Base-by-base conservation (phyloP, 768 basidiomycete species). In the Epithele typhae region DNA sequence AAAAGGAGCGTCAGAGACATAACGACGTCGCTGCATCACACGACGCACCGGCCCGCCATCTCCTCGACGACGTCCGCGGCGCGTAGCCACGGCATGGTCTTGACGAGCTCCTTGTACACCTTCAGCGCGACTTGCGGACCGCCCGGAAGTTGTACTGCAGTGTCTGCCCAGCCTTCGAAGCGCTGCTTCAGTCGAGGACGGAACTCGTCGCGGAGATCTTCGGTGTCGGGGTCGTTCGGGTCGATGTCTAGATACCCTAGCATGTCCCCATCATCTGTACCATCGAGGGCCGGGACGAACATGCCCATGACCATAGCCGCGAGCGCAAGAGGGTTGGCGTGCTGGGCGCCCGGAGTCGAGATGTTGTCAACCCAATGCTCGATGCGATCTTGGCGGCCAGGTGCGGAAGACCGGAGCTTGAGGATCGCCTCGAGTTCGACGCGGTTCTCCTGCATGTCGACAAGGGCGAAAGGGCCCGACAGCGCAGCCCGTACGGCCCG, bases 291-390 rank as follows among this genome's bases (percentile, higher is more conserved):
- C 0, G 66, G 68, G 2, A 68, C 63, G 9, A 73, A 43, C 18
- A 79, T 45, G 1, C 78, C 78, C 59, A 82, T 77, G 72, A 85
- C 75, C 72, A 83, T 75, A 14, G 81, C 81, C 0, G 83, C 81
- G 43, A 84, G 73, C 2, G 80, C 73, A 70, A 82, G 71, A 2
- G 79, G 79, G 48, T 77, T 68, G 25, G 75, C 41, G 1, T 64
- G 58, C 3, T 61, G 58, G 8, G 59, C 45, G 1, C 63, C 63
- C 0, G 72, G 71, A 0, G 79, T 75, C 11, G 65, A 49, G 8
- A 79, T 61, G 11, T 66, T 63, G 27, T 77, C 76, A 9, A 74
- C 73, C 81, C 80, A 84, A 7, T 63, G 59, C 44, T 75, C 68
- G 4, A 82, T 59, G 35, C 79, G 74, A 2, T 68, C 67, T 22